phyloP scores from a whole-genome alignment of 2,329 filamentous ascomycete species.

The Colletotrichum sojae region DNA sequence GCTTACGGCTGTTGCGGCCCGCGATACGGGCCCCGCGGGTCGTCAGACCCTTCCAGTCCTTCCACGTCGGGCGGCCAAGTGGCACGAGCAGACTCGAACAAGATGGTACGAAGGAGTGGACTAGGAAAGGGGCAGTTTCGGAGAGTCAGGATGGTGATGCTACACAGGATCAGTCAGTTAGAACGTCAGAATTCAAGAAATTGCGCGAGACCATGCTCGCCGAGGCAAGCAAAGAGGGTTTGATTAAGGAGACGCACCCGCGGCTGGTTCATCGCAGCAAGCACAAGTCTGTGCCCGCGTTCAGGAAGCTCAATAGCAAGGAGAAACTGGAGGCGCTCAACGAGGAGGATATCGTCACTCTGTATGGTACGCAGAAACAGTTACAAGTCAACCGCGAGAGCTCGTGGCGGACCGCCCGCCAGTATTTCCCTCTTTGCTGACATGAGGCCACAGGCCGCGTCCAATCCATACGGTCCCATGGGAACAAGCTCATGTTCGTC shows the following conservation, averaged over 20 bases:
- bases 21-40: slow-evolving; percentile 40
- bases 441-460: slow-evolving; percentile 74
- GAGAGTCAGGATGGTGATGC: slow-evolving; percentile 1
- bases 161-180: background rate
- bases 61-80: slow-evolving; percentile 31
- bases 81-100: slow-evolving; percentile 31
- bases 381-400: slow-evolving; percentile 15
- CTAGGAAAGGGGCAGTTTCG: slow-evolving; percentile 12
- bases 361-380: slow-evolving; percentile 46
- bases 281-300: slow-evolving; percentile 38
- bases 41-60: slow-evolving; percentile 21
- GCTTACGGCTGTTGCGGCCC: slow-evolving; percentile 50
- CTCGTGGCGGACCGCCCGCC: background rate
- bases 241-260: slow-evolving; percentile 39
- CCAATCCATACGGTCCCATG: slow-evolving; percentile 76
- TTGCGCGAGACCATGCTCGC: slow-evolving; percentile 27
- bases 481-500: slow-evolving; percentile 87
- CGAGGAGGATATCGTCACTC: slow-evolving; percentile 40
- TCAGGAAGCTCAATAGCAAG: slow-evolving; percentile 28
- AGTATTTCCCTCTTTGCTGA: slow-evolving; percentile 34
- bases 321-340: slow-evolving; percentile 19
- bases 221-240: slow-evolving; percentile 22
- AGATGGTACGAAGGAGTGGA: slow-evolving; percentile 14
- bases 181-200: slow-evolving; percentile 38
- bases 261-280: slow-evolving; percentile 36